Base-by-base conservation (phyloP, 177 flowering plant species). In the Telopea speciosissima region DNA sequence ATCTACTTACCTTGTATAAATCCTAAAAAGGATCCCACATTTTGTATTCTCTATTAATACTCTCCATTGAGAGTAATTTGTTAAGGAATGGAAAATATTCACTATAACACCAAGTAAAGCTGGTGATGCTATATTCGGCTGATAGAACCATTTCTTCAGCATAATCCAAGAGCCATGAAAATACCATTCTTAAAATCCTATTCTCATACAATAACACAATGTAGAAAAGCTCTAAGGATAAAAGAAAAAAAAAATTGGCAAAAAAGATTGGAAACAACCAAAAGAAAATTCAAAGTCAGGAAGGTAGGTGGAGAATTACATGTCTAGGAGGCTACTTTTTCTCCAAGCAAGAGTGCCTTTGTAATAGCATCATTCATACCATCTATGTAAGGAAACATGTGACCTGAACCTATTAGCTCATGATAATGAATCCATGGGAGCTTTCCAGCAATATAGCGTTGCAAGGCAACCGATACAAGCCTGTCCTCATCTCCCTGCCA, bases 401-500 rank as follows among this genome's bases (percentile, higher is more conserved):
- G 91, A 5, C 96, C 93, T 10, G 80, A 75, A 63, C 89, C 90
- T 1, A 80, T 64, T 7, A 90, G 12, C 79, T 89, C 96, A 72
- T 90, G 96, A 70, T 87, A 90, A 22, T 76, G 76, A 67, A 90
- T 81, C 93, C 93, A 90, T 3, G 91, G 88, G 7, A 85, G 85
- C 63, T 69, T 70, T 33, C 83, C 69, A 23, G 85, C 83, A 25
- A 88, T 81, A 79, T 78, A 81, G 25, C 88, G 87, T 61, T 86
- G 91, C 70, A 86, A 75, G 45, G 72, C 42, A 49, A 75, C 82
- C 10, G 90, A 88, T 33, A 87, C 91, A 6, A 87, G 62, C 14
- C 26, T 0, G 28, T 90, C 96, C 22, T 89, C 90, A 69, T 82
- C 87, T 19, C 96, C 93, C 0, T 87, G 91, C 96, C 96, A 90